phyloP scores from a whole-genome alignment of 768 basidiomycete species.

The Trametes gibbosa region DNA sequence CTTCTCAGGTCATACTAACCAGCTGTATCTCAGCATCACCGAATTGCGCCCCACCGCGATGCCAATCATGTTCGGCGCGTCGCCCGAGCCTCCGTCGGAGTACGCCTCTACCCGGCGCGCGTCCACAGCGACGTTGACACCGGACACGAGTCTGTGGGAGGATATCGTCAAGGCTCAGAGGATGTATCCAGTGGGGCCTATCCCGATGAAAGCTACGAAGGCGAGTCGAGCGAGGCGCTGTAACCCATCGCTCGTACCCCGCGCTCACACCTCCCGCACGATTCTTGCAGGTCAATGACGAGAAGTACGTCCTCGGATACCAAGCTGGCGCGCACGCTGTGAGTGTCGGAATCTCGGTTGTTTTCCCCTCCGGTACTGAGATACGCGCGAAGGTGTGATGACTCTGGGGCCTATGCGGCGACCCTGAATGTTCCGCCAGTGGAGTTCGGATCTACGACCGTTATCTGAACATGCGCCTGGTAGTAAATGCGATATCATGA shows the following conservation, averaged over 20 bases:
- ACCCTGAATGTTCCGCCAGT: no score
- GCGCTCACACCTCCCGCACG: no score
- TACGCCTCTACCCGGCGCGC: not conserved
- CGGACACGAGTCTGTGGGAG: not conserved
- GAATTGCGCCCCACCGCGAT: not conserved
- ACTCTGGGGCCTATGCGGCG: no score
- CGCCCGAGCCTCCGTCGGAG: not conserved
- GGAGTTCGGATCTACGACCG: no score
- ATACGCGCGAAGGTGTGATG: no score
- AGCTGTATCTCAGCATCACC: not conserved
- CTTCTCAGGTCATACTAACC: not conserved
- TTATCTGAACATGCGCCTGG: no score
- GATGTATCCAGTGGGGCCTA: not conserved
- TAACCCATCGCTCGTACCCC: not conserved
- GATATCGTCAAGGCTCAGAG: conserved; percentile 1
- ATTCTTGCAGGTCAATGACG: not conserved
- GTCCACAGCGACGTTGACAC: conserved; percentile 8
- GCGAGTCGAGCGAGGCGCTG: not conserved
- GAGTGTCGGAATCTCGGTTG: not conserved
- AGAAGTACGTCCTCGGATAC: not conserved
- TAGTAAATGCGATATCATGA: no score
- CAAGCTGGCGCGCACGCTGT: not conserved
- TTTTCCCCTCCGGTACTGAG: no score
- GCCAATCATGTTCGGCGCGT: not conserved
- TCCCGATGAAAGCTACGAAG: not conserved